Evolutionary conservation across 83 land plant genomes (phyloP).

Genomic region (Larix sibirica): DNA sequence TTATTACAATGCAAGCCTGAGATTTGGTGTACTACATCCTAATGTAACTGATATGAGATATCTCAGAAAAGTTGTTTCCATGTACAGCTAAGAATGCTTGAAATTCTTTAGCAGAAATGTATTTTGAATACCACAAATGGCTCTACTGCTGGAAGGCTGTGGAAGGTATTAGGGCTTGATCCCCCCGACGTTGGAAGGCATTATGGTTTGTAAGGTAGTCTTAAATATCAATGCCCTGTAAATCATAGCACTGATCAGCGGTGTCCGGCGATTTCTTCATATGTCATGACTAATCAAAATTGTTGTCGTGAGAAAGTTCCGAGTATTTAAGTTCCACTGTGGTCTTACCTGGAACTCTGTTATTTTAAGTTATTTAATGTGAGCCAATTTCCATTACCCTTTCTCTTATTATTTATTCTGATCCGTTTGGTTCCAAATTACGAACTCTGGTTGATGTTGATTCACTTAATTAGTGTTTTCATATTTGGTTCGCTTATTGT

Average conservation of each 20-base stretch:
- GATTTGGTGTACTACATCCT: conserved; percentile 1
- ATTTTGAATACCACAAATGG: neutral
- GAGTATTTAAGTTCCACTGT: neutral
- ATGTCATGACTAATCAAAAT: neutral
- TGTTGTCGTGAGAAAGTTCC: neutral
- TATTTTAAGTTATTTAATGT: neutral
- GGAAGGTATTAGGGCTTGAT: neutral
- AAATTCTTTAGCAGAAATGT: neutral
- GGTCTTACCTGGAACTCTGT: neutral
- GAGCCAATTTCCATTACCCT: neutral
- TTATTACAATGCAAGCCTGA: conserved; percentile 9
- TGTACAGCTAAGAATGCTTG: conserved; percentile 7
- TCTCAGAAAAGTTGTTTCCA: neutral
- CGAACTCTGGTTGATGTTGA: too few species aligned
- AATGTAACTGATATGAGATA: neutral
- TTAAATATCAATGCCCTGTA: neutral
- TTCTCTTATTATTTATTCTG: neutral
- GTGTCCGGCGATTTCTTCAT: neutral
- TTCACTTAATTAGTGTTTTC: too few species aligned
- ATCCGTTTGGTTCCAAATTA: neutral
- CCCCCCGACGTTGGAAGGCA: neutral
- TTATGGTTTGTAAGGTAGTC: neutral
- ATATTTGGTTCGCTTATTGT: too few species aligned
- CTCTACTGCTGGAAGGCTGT: neutral
- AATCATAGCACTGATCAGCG: neutral